Conservation (phyloP, 2,329 filamentous ascomycete species). For the Eutypella sp. region DNA sequence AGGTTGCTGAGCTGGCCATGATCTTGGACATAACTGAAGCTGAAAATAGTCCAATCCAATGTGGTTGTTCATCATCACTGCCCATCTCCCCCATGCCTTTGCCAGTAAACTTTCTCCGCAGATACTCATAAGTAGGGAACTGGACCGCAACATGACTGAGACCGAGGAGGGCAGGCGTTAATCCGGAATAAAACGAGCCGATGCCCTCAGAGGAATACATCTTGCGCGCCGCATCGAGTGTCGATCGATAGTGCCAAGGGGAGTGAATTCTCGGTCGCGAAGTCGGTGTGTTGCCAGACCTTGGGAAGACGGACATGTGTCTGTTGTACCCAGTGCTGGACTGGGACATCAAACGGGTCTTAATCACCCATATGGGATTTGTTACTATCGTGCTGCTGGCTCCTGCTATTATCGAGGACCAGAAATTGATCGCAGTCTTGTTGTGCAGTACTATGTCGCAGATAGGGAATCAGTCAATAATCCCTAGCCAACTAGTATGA, state of each 20-base stretch:
- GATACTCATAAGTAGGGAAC: conserved; percentile 90
- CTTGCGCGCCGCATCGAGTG: conserved; percentile 85
- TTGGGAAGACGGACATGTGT: conserved; percentile 41
- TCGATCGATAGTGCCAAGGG: conserved; percentile 90
- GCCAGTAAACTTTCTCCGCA: conserved; percentile 88
- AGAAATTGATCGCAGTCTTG: conserved; percentile 73
- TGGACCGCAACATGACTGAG: conserved; percentile 95
- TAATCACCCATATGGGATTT: conserved; percentile 99
- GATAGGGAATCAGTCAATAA: neutral
- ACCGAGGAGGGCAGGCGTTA: conserved; percentile 86
- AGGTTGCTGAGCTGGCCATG: conserved; percentile 89
- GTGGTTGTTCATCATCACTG: conserved; percentile 53
- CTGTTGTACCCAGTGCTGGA: conserved; percentile 45
- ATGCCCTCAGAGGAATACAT: conserved; percentile 93
- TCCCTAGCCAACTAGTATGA: neutral
- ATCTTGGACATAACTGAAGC: conserved; percentile 94
- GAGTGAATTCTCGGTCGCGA: conserved; percentile 52
- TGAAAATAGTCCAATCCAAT: conserved; percentile 78
- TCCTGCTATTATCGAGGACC: conserved; percentile 85
- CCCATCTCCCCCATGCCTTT: conserved; percentile 73
- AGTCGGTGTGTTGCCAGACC: conserved; percentile 49
- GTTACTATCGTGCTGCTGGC: conserved; percentile 90
- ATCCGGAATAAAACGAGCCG: conserved; percentile 87
- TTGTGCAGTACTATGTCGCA: conserved; percentile 45
- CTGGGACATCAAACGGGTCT: conserved; percentile 96